These are phyloP conservation scores for Adansonia gregorii DNA, from an alignment of 441 rosid species.

Conservation along the genomic window DNA sequence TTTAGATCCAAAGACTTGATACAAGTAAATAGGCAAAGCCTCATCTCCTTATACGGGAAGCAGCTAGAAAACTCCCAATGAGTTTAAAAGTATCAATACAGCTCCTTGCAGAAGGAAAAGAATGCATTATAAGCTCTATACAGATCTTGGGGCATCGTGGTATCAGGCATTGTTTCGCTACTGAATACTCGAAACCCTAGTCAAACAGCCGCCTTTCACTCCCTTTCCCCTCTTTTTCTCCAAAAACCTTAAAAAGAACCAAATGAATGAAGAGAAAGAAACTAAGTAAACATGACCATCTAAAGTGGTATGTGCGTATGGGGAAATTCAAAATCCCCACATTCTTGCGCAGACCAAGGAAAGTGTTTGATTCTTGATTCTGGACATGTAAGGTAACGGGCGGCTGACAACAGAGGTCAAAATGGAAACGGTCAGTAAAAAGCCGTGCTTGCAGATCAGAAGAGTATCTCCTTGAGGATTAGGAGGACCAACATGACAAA, in stretches of 20 bases:
- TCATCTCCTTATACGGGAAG: constrained; percentile 2
- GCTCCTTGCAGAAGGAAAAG: constrained; percentile 2
- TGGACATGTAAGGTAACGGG: constrained; percentile 5
- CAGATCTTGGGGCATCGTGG: constrained; percentile 21
- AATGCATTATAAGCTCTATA: constrained; percentile 31
- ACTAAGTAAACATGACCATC: neutral
- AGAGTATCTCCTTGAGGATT: constrained; percentile 71
- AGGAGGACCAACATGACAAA: constrained; percentile 84
- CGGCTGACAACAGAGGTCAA: neutral
- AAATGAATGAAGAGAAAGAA: neutral
- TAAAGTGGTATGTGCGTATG: constrained; percentile 10
- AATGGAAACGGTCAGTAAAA: constrained; percentile 12
- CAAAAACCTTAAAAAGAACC: neutral
- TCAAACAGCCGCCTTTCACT: constrained; percentile 13
- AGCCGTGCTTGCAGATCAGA: constrained; percentile 43
- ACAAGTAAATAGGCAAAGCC: constrained; percentile 28
- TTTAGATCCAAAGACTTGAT: constrained; percentile 30
- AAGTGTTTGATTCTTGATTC: constrained; percentile 1
- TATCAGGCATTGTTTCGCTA: neutral
- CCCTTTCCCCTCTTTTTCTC: neutral
- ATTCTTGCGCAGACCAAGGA: constrained; percentile 12
- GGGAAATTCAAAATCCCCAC: constrained; percentile 24
- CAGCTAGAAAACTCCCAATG: constrained; percentile 15
- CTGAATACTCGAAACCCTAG: neutral
- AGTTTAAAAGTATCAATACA: constrained; percentile 32